Evolutionary conservation across 148 eudicot species (phyloP), one percentile per base, ranked within the genome.

Genomic region (Dysphania ambrosioides): DNA sequence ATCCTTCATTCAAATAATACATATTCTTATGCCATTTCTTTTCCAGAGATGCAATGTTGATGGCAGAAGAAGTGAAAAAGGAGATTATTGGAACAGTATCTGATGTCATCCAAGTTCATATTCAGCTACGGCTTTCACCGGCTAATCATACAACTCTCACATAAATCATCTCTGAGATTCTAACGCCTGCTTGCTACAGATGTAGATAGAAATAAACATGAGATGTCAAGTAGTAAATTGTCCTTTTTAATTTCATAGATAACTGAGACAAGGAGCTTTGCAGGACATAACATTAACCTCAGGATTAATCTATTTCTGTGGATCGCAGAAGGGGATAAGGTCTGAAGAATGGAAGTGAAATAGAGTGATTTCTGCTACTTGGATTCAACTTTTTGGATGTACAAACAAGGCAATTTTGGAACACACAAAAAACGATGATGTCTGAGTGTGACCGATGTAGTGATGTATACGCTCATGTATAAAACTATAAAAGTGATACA

Each of bases 51-150:
- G 97, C 96, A 42, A 83, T 84, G 75, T 72, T 82, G 72, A 74
- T 89, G 78, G 97, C 97, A 13, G 87, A 85, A 82, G 92, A 87
- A 72, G 92, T 88, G 31, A 89, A 86, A 85, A 81, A 75, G 77
- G 88, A 82, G 79, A 82, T 95, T 66, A 35, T 82, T 23, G 76
- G 77, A 42, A 79, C 77, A 38, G 85, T 82, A 9, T 82, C 86
- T 18, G 73, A 84, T 77, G 79, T 81, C 26, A 60, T 82, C 31
- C 86, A 87, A 68, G 93, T 90, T 69, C 81, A 74, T 66, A 75
- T 95, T 82, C 93, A 79, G 79, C 87, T 95, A 12, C 86, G 85
- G 31, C 72, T 85, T 38, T 27, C 81, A 19, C 77, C 73, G 8
- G 72, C 64, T 60, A 76, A 72, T 67, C 77, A 76, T 62, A 56